Conservation (phyloP, 805 yeast genomes). For the Candida bentonensis region DNA sequence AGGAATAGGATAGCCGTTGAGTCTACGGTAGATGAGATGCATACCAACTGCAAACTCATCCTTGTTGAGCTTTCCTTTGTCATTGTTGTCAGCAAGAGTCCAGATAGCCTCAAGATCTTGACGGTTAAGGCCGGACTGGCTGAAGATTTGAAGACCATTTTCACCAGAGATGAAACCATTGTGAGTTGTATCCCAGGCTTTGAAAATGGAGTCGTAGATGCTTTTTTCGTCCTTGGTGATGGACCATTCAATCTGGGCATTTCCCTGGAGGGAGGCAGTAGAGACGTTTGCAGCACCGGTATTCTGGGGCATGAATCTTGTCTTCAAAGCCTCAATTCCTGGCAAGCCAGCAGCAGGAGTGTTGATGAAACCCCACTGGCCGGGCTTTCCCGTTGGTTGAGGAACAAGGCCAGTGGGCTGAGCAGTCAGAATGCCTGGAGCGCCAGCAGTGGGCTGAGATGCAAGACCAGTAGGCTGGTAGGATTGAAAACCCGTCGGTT, state of each 20-base stretch:
- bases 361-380: constrained; percentile 68
- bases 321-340: constrained; percentile 49
- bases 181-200: constrained; percentile 64
- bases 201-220: constrained; percentile 75
- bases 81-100: constrained; percentile 74
- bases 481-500: constrained; percentile 22
- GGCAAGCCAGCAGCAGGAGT: constrained; percentile 60
- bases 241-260: constrained; percentile 58
- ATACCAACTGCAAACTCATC: constrained; percentile 94
- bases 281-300: constrained; percentile 17
- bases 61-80: constrained; percentile 68
- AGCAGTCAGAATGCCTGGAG: constrained; percentile 20
- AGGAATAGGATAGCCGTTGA: constrained; percentile 84
- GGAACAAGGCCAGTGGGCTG: constrained; percentile 24
- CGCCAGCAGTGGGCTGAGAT: constrained; percentile 17
- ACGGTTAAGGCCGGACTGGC: constrained; percentile 81
- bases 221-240: constrained; percentile 79
- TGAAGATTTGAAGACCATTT: constrained; percentile 72
- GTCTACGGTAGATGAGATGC: constrained; percentile 85
- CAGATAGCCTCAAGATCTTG: constrained; percentile 81
- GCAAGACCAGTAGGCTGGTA: constrained; percentile 12
- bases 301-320: constrained; percentile 48
- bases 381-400: constrained; percentile 51
- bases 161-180: constrained; percentile 66
- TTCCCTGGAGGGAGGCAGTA: constrained; percentile 23